Conservation (phyloP, 2,329 filamentous ascomycete genomes). For the Fusarium sp. region DNA sequence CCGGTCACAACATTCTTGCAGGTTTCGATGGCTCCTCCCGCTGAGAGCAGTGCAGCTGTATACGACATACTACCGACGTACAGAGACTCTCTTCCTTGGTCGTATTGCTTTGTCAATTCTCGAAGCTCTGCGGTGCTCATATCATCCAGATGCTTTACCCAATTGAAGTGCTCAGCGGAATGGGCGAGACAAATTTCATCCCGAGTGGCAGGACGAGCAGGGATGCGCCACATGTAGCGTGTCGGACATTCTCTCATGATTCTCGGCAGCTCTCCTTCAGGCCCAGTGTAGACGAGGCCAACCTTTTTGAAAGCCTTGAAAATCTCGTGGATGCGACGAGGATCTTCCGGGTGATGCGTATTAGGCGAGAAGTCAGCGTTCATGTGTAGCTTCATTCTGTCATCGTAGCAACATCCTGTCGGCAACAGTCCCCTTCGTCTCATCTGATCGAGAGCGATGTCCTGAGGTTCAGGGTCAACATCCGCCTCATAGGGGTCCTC, state of each 20-base stretch:
- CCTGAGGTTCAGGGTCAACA: conserved; percentile 51
- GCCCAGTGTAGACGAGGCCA: conserved; percentile 76
- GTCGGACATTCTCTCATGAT: conserved; percentile 66
- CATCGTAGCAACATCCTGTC: conserved; percentile 88
- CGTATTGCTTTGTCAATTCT: conserved; percentile 69
- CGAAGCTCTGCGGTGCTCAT: conserved; percentile 74
- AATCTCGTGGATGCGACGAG: conserved; percentile 90
- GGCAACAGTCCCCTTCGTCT: conserved; percentile 65
- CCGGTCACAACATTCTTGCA: conserved; percentile 89
- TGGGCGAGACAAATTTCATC: conserved; percentile 87
- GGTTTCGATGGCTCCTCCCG: conserved; percentile 94
- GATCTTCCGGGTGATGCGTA: conserved; percentile 93
- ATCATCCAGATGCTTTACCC: conserved; percentile 71
- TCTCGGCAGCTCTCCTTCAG: conserved; percentile 63
- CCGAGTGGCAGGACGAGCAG: conserved; percentile 78
- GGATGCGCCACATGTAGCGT: conserved; percentile 79
- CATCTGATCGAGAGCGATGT: conserved; percentile 53
- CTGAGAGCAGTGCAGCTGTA: conserved; percentile 83
- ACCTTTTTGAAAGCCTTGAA: conserved; percentile 87
- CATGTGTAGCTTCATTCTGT: conserved; percentile 94
- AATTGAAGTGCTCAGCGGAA: conserved; percentile 78
- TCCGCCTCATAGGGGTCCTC: conserved; percentile 52
- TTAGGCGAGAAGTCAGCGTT: conserved; percentile 80
- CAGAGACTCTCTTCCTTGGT: conserved; percentile 77
- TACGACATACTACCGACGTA: conserved; percentile 88